Conservation (phyloP, 768 basidiomycete genomes). For the Mycena epipterygia region DNA sequence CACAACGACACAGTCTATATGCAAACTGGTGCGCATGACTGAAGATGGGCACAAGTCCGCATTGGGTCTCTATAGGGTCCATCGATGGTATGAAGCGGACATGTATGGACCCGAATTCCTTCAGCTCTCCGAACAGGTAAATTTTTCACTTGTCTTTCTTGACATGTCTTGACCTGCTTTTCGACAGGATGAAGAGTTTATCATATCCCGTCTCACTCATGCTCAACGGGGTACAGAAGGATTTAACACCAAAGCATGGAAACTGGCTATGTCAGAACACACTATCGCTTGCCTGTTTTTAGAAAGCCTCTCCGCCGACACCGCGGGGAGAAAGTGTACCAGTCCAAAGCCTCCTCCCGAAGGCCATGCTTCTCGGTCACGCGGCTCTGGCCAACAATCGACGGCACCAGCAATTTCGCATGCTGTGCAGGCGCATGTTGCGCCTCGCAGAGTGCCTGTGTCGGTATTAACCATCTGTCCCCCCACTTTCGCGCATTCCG, state of each 20-base stretch:
- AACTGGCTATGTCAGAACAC: not conserved
- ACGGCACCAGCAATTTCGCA: not conserved
- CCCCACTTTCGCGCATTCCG: no score
- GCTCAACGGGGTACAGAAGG: not conserved
- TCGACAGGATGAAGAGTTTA: not conserved
- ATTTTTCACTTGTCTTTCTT: not conserved
- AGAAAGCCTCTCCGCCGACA: not conserved
- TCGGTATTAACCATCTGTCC: no score
- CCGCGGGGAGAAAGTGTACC: no score
- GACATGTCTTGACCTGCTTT: not conserved
- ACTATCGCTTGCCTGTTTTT: not conserved
- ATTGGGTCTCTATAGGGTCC: not conserved
- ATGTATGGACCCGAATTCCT: conserved; percentile 1
- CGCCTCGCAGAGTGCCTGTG: no score
- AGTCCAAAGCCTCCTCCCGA: no score
- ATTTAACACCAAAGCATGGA: not conserved
- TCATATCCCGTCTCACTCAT: not conserved
- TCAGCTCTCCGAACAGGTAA: not conserved
- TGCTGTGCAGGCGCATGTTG: not conserved
- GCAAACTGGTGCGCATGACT: not conserved
- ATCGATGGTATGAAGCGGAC: conserved; percentile 1
- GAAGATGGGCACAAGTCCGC: not conserved
- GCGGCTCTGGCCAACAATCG: not conserved
- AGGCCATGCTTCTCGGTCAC: not conserved
- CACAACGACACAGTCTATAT: not conserved